These are phyloP conservation scores for Aspergillus sp. DNA, from an alignment of 2,329 filamentous ascomycete species.

Conservation along the genomic window DNA sequence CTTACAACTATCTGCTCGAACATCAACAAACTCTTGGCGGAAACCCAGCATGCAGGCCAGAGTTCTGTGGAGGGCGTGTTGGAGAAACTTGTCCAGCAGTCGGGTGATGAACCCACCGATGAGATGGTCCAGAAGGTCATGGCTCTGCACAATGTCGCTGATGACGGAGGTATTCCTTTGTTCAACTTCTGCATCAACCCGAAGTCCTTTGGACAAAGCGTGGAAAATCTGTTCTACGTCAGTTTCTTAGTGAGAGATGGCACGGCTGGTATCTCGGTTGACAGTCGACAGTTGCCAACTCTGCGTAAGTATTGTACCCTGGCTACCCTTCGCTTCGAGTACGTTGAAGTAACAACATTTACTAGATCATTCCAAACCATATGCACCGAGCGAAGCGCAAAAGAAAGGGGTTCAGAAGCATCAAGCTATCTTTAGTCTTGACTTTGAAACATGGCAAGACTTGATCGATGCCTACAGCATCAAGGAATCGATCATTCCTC, in stretches of 20 bases:
- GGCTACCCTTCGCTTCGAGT: slow-evolving; percentile 1
- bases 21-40: slow-evolving; percentile 63
- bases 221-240: slow-evolving; percentile 96
- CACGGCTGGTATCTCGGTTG: slow-evolving; percentile 69
- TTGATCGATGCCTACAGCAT: slow-evolving; percentile 76
- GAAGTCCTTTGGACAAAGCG: slow-evolving; percentile 83
- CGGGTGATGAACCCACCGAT: slow-evolving; percentile 32
- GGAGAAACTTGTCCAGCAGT: slow-evolving; percentile 4
- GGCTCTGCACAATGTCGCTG: slow-evolving; percentile 64
- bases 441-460: slow-evolving; percentile 79
- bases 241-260: slow-evolving; percentile 92
- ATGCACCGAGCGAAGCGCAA: slow-evolving; percentile 47
- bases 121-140: slow-evolving; percentile 54
- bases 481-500: slow-evolving; percentile 77
- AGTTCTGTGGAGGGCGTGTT: slow-evolving; percentile 50
- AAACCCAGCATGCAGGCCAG: slow-evolving; percentile 45
- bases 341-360: slow-evolving; percentile 14
- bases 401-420: slow-evolving; percentile 64
- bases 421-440: slow-evolving; percentile 85
- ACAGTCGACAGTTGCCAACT: slow-evolving; percentile 73
- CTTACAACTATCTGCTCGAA: slow-evolving; percentile 75
- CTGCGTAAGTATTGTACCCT: slow-evolving; percentile 61
- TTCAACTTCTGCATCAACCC: slow-evolving; percentile 91
- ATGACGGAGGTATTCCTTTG: slow-evolving; percentile 70
- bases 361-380: slow-evolving; percentile 47